Evolutionary conservation across 192 early-diverging fungal genomes (phyloP), one percentile per base, ranked within the genome.

Genomic region (Mortierella antarctica): DNA sequence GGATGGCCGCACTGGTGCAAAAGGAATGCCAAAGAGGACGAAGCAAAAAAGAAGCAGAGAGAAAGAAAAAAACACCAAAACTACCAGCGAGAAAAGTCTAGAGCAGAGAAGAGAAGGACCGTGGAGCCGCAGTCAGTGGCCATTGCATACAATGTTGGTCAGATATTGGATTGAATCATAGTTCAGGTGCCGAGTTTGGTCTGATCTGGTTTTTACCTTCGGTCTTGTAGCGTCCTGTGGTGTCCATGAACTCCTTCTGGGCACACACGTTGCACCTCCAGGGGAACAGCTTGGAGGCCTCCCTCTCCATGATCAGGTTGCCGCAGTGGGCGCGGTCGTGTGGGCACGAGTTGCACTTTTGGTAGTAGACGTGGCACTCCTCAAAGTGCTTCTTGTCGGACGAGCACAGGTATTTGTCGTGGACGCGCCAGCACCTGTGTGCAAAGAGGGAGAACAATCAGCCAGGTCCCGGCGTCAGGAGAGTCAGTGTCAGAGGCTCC

Each of bases 61-160:
- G 41, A 21, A 31, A 41, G 31, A 50, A 9, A 47, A 20, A 62
- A 47, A 17, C 15, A 31, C 6, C 13, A 31, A 6, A 41, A 48
- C 62, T 79, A 79, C 75, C 75, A 79, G 12, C 75, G 75, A 50
- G 75, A 79, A 49, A 79, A 79, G 18, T 79, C 75, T 79, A 79
- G 41, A n/a, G 54, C 17, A 49, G 18, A 11, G 31, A 31, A 49
- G n/a, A n/a, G n/a, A n/a, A 62, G 11, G 55, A 57, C 31, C 31
- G 3, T 3, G 31, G 31, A 31, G 31, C 31, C 31, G 31, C 31
- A 53, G 17, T 45, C 17, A 60, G 53, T 45, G 50, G 42, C 5
- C 20, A 53, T 40, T 41, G 57, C 9, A 41, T 21, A 11, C 31
- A 10, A 15, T 44, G 17, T n/a, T 7, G 6, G 57, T 59, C 18